These are phyloP conservation scores for Pichia gijzeniarum DNA, from an alignment of 805 yeast genomes.

Conservation along the genomic window DNA sequence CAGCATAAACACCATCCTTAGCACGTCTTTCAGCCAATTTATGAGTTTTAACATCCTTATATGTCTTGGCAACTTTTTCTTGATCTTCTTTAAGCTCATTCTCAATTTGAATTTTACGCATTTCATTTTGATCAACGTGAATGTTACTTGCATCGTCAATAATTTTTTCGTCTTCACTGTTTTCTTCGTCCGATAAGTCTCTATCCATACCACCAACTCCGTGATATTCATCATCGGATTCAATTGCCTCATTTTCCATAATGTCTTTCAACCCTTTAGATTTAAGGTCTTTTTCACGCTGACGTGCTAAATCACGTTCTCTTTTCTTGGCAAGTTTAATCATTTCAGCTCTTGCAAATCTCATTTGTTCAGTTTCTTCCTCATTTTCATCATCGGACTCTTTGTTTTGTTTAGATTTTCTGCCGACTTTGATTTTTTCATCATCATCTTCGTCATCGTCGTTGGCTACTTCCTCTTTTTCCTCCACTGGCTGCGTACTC, in stretches of 20 bases:
- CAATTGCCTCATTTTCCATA: slow-evolving; percentile 79
- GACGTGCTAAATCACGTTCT: slow-evolving; percentile 21
- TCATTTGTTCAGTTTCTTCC: slow-evolving; percentile 35
- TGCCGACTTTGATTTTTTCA: slow-evolving; percentile 17
- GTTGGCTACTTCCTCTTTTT: slow-evolving; percentile 11
- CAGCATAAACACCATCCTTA: slow-evolving; percentile 44
- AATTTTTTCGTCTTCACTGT: slow-evolving; percentile 74
- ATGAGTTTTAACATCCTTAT: slow-evolving; percentile 68
- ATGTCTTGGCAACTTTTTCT: slow-evolving; percentile 55
- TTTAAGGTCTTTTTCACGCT: slow-evolving; percentile 46
- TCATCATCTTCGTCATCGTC: slow-evolving; percentile 17
- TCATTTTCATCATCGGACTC: slow-evolving; percentile 29
- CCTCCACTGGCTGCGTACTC: slow-evolving; percentile 1
- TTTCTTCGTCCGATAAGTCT: slow-evolving; percentile 49
- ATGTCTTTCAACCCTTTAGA: slow-evolving; percentile 51
- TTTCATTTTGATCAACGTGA: slow-evolving; percentile 50
- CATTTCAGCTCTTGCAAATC: slow-evolving; percentile 21
- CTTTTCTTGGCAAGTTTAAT: slow-evolving; percentile 22
- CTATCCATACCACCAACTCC: slow-evolving; percentile 75
- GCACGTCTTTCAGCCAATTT: slow-evolving; percentile 55
- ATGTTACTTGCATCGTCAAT: slow-evolving; percentile 61
- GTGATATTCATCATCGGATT: slow-evolving; percentile 84
- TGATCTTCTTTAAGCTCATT: slow-evolving; percentile 59
- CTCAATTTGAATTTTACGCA: slow-evolving; percentile 51
- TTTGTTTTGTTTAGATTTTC: slow-evolving; percentile 3